Percentiles rank a stretch among this genome's conserved stretches.
Conservation (phyloP, 148 eudicot species). For the Vaccinium darrowii region DNA sequence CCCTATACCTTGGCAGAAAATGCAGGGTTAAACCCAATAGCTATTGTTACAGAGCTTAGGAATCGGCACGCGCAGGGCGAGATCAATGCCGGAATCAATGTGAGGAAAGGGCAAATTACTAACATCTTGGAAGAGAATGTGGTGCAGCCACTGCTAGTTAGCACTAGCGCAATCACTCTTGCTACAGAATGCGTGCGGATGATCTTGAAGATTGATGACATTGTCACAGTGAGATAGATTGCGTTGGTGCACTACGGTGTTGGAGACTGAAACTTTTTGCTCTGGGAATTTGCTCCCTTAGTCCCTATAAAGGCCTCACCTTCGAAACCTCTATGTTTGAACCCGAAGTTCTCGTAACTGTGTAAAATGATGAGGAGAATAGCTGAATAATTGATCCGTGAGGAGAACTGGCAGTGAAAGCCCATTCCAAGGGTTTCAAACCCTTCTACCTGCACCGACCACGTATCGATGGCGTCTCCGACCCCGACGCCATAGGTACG, state of each 20-base stretch:
- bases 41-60: conserved; percentile 89
- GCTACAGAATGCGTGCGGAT: conserved; percentile 93
- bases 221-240: conserved; percentile 88
- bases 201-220: conserved; percentile 99
- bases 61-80: conserved; percentile 98
- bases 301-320: no score
- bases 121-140: conserved; percentile 94
- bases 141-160: conserved; percentile 92
- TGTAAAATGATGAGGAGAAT: no score
- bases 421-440: no score
- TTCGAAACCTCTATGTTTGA: no score
- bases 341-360: no score
- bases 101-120: conserved; percentile 97
- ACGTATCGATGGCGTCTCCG: no score
- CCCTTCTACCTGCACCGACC: no score
- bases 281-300: no score
- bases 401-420: no score
- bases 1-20: conserved; percentile 96
- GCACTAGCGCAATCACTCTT: conserved; percentile 83
- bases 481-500: no score
- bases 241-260: conserved; percentile 8
- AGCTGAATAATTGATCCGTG: no score
- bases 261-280: conserved; percentile 2
- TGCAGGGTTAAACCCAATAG: conserved; percentile 89
- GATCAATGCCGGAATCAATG: conserved; percentile 93